Evolutionary conservation across 192 early-diverging fungal species (phyloP).

Genomic region (Helicostylum pulchrum): DNA sequence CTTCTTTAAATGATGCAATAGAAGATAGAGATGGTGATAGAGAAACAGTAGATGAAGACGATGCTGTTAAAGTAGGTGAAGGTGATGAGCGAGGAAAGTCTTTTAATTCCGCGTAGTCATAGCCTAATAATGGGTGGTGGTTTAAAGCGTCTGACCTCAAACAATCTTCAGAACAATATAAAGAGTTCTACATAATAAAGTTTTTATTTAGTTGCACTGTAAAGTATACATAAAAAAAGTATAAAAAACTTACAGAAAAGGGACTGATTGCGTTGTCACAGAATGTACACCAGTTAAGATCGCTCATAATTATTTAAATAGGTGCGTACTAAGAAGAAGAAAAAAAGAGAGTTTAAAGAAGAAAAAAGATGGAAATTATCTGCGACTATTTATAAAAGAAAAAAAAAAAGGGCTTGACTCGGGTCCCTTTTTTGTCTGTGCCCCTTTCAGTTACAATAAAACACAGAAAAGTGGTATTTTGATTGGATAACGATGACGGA

Average conservation of each 20-base stretch:
- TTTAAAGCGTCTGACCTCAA: conserved; percentile 28
- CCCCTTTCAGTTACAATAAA: not conserved
- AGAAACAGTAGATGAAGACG: conserved; percentile 10
- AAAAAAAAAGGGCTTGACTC: not conserved
- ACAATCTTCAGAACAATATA: conserved; percentile 36
- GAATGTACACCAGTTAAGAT: conserved; percentile 39
- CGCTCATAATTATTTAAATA: conserved; percentile 25
- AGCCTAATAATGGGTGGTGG: conserved; percentile 36
- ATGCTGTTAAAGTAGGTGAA: conserved; percentile 17
- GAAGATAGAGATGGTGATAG: conserved; percentile 8
- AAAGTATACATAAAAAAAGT: no score
- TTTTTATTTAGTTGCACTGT: no score
- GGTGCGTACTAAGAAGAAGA: no score
- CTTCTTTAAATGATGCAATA: conserved; percentile 15
- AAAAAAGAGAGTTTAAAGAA: no score
- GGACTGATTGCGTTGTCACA: conserved; percentile 38
- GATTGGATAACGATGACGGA: no score
- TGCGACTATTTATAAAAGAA: not conserved
- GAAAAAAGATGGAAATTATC: no score
- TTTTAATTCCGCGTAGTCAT: conserved; percentile 35
- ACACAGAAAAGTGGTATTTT: no score
- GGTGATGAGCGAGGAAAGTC: conserved; percentile 33
- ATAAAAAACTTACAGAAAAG: conserved; percentile 35
- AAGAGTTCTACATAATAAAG: conserved; percentile 23
- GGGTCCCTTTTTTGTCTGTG: not conserved